Evolutionary conservation across 2,329 filamentous ascomycete genomes (phyloP), one percentile per base, ranked within the genome.

Genomic region (Venturia nashicola): DNA sequence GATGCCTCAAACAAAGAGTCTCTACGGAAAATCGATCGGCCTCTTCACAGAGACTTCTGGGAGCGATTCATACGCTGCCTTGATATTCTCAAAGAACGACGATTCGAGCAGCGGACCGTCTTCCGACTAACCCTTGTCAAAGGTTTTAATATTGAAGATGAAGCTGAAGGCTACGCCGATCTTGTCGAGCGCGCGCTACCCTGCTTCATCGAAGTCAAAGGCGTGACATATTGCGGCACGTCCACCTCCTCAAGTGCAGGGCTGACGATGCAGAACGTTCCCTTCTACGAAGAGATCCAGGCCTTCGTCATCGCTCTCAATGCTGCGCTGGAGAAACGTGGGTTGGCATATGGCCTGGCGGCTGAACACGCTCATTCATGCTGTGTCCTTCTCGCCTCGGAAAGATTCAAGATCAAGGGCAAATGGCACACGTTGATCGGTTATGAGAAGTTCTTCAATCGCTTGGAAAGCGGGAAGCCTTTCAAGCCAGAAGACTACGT

Each of bases 351-450:
- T 70, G 93, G 93, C 20, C 93, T 97, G 69, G 93, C 90, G 0
- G 94, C 93, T 1, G 94, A 97, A 76, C 93, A 97, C 72, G 90
- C 90, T 1, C 93, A 97, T 77, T 94, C 89, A 72, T 97, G 94
- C 78, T 97, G 93, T 73, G 86, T 95, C 27, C 78, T 97, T 62
- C 81, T 97, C 46, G 93, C 91, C 0, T 92, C 89, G 70, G 86
- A 88, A 64, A 79, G 91, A 9, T 99, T 97, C 79, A 79, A 80
- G 64, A 83, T 86, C 51, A 79, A 88, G 61, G 90, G 86, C 5
- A 88, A 85, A 72, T 97, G 92, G 92, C 90, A 94, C 72, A 96
- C 93, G 1, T 78, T 89, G 61, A 97, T 99, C 70, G 89, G 97
- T 73, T 97, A 97, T 73, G 82, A 89, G 64, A 84, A 82, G 65